phyloP scores from a whole-genome alignment of 208 protist species.

The Wallacemonas sp. region DNA sequence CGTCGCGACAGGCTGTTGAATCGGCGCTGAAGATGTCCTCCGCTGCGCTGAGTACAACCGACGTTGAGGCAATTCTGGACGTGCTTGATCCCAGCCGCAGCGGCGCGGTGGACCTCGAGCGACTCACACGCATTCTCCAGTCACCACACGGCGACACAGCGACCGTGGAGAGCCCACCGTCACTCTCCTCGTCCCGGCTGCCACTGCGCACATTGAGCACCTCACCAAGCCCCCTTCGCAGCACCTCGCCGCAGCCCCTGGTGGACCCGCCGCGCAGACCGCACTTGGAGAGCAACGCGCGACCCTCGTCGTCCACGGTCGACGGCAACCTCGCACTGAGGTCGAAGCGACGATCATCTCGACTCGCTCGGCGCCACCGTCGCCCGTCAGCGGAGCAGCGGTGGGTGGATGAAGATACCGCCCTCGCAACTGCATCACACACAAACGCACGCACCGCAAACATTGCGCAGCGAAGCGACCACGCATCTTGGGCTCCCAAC shows the following conservation, averaged over 20 bases:
- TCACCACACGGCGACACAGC: too few relatives aligned
- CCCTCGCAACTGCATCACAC: not conserved
- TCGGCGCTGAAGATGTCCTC: slow-evolving; percentile 6
- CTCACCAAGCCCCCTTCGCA: not conserved
- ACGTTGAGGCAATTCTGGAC: slow-evolving; percentile 55
- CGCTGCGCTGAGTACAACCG: slow-evolving; percentile 5
- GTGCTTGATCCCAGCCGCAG: slow-evolving; percentile 54
- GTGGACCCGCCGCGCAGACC: not conserved
- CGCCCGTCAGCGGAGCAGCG: too few relatives aligned
- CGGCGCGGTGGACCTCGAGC: slow-evolving; percentile 14
- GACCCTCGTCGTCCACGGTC: too few relatives aligned
- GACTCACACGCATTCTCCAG: slow-evolving; percentile 6
- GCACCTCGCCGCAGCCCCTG: too few relatives aligned
- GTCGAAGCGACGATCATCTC: too few relatives aligned
- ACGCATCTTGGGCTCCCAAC: not conserved
- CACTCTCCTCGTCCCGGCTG: not conserved
- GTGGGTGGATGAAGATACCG: not conserved
- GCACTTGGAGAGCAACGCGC: too few relatives aligned
- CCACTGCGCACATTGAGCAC: not conserved
- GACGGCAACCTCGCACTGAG: too few relatives aligned
- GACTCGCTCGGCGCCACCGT: too few relatives aligned
- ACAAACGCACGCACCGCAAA: not conserved
- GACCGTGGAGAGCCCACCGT: too few relatives aligned
- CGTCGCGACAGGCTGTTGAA: not conserved
- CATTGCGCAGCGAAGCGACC: not conserved